Evolutionary conservation across 768 basidiomycete species (phyloP), one percentile per base, ranked within the genome.

Genomic region (Boletus reticuloceps): DNA sequence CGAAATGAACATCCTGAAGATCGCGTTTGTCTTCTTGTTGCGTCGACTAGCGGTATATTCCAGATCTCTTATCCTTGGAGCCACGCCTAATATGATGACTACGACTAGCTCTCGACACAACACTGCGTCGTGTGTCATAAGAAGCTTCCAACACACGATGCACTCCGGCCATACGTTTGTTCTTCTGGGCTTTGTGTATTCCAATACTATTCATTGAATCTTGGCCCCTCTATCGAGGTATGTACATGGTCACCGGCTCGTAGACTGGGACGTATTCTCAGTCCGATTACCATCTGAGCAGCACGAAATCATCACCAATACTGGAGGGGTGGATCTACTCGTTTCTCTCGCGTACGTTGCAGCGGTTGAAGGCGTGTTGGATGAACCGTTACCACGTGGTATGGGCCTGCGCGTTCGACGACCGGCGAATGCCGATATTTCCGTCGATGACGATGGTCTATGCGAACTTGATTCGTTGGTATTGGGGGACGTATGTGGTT

Each of bases 111-210:
- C 20, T 89, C 85, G 60, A 81, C 84, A 0, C 76, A 81, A 20
- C 87, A 82, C 68, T 90, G 88, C 60, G 75, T 86, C n/a, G 84
- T 87, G n/a, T 89, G 88, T 69, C 86, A 87, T 62, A 80, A 80
- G 59, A 79, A 77, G 56, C 73, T 86, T 31, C 61, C 74, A 11
- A 74, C 71, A 37, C 81, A 79, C 54, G 82, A 83, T 58, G 80
- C 83, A 1, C 77, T 89, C 55, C 86, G 88, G 64, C 88, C 88
- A 1, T 89, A 88, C 63, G 86, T 90, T 25, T 90, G 88, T 65
- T 77, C 80, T 51, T 77, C 76, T 6, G 79, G 79, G 50, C 75
- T 90, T 6, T 90, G 88, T 68, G 72, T 80, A 6, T 90, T 85
- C 65, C 87, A 86, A 62, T 88, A 85, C 61, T 87, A 86, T 64